Percentiles rank a stretch among this genome's conserved stretches.
Conservation (phyloP, 73 alveolate genomes). For the Stentor roeselii region DNA sequence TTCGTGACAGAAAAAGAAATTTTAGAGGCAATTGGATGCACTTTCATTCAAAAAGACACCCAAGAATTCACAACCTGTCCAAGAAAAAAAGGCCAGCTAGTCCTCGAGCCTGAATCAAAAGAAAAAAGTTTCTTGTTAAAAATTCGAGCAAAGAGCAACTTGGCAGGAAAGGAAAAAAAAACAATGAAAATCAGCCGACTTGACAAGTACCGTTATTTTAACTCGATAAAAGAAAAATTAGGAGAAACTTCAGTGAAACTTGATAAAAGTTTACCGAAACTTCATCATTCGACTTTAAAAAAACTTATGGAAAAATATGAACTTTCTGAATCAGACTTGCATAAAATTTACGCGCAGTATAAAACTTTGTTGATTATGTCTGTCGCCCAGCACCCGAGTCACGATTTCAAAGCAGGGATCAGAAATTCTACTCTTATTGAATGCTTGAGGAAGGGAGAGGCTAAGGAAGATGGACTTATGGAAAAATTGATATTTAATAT, state of each 20-base stretch:
- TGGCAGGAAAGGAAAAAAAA: not conserved
- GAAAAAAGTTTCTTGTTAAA: not conserved
- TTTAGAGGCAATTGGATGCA: not conserved
- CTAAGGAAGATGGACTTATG: not conserved
- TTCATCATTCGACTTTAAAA: not conserved
- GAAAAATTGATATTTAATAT: not conserved
- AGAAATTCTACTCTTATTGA: not conserved
- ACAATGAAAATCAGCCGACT: not conserved
- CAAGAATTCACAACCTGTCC: not conserved
- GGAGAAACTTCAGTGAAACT: not conserved
- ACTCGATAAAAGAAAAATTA: not conserved
- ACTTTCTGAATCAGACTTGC: conserved; percentile 24
- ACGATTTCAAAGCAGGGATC: not conserved
- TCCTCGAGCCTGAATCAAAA: not conserved
- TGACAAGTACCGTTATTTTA: too few species aligned
- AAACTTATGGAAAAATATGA: conserved; percentile 16
- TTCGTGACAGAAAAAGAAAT: not conserved
- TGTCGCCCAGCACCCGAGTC: conserved; percentile 15
- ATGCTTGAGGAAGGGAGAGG: not conserved
- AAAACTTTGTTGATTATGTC: not conserved
- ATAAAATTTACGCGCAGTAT: conserved; percentile 9
- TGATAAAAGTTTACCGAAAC: conserved; percentile 15
- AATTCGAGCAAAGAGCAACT: not conserved
- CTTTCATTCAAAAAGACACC: too few species aligned
- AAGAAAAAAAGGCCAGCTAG: too few species aligned